Evolutionary conservation across 768 basidiomycete genomes (phyloP).

Genomic region (Hypholoma fasciculare): DNA sequence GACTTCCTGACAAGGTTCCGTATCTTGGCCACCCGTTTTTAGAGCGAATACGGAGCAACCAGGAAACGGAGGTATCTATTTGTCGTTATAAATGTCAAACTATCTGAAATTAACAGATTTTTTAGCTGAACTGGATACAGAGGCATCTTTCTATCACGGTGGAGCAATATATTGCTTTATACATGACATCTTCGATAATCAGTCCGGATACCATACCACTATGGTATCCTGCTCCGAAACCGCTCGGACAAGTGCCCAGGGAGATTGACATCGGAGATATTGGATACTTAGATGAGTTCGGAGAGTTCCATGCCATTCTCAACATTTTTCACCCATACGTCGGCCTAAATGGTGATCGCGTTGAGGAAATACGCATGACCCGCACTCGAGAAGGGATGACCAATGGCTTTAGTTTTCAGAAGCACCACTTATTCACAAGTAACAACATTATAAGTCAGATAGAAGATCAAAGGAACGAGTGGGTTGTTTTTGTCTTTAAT

Average conservation of each 20-base stretch:
- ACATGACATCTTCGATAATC: conserved; percentile 2
- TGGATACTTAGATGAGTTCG: conserved; percentile 6
- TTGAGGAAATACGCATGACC: neutral
- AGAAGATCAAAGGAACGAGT: neutral
- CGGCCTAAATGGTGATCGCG: neutral
- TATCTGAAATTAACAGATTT: too few species aligned
- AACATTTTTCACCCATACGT: conserved; percentile 5
- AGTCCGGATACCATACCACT: neutral
- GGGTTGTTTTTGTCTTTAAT: neutral
- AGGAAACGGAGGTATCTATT: neutral
- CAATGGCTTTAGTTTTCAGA: neutral
- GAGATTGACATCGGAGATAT: conserved; percentile 7
- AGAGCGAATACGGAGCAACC: neutral
- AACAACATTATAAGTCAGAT: neutral
- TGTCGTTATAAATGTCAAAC: too few species aligned
- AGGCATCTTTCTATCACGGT: neutral
- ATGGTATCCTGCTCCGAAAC: conserved; percentile 3
- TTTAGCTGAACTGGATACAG: neutral
- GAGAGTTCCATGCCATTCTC: conserved; percentile 4
- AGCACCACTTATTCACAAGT: neutral
- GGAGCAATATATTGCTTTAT: neutral
- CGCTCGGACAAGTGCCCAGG: neutral
- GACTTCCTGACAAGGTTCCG: too few species aligned
- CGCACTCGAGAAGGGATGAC: neutral
- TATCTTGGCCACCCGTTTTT: neutral